Conservation (phyloP, 1,139 yeast species). For the Lodderomyces pseudojiufengensis region DNA sequence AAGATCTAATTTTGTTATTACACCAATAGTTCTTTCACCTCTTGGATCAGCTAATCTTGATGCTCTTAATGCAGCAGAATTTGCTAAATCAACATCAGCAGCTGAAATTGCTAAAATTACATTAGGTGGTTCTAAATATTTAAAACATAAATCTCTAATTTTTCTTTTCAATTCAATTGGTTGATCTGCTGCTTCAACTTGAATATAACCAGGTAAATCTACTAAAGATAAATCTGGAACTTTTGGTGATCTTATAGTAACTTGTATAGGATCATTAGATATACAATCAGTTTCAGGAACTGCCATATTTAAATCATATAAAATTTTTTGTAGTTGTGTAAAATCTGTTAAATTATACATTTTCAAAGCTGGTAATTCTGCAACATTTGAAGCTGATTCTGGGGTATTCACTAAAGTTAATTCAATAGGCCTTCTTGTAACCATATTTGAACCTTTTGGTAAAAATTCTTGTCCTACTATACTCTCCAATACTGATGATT, state of each 20-base stretch:
- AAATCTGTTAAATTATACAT: conserved; percentile 82
- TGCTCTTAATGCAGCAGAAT: conserved; percentile 90
- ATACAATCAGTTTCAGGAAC: conserved; percentile 84
- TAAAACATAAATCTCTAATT: conserved; percentile 76
- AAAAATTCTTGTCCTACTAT: conserved; percentile 92
- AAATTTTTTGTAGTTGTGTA: conserved; percentile 76
- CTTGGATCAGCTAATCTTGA: conserved; percentile 90
- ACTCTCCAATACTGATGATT: conserved; percentile 88
- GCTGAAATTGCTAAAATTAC: conserved; percentile 94
- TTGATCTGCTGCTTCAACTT: conserved; percentile 94
- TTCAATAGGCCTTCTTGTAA: conserved; percentile 92
- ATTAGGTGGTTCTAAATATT: conserved; percentile 86
- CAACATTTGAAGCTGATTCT: conserved; percentile 75
- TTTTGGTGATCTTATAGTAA: conserved; percentile 83
- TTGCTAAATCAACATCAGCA: conserved; percentile 97
- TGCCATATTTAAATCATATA: conserved; percentile 85
- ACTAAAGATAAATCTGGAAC: conserved; percentile 94
- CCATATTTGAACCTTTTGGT: conserved; percentile 95
- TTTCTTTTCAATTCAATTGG: conserved; percentile 78
- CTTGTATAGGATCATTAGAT: conserved; percentile 86
- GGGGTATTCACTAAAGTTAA: conserved; percentile 87
- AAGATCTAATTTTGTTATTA: conserved; percentile 86
- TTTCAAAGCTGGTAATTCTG: conserved; percentile 90
- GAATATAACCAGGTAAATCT: conserved; percentile 96
- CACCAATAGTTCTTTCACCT: conserved; percentile 95